These are phyloP conservation scores for Dalbergia cultrata DNA, from an alignment of 306 rosid species.

Conservation along the genomic window DNA sequence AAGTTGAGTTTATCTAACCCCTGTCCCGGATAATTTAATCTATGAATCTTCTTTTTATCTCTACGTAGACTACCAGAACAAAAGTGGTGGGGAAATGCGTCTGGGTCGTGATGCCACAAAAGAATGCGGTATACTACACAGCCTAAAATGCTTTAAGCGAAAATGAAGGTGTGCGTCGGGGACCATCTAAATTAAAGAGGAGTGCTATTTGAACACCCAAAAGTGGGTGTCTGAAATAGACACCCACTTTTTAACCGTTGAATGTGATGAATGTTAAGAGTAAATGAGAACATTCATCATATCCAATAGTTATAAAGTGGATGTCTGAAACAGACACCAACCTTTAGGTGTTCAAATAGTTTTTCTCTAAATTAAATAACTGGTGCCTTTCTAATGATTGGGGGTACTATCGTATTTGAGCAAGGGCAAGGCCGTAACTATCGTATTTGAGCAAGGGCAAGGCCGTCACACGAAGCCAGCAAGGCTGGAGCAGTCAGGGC, in stretches of 20 bases:
- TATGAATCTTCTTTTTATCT: too few species aligned
- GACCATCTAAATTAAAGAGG: neutral
- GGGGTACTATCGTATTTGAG: neutral
- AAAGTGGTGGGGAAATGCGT: slow-evolving; percentile 5
- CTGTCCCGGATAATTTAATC: too few species aligned
- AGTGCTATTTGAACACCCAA: too few species aligned
- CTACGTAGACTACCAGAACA: neutral
- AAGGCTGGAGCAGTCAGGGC: neutral
- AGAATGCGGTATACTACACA: neutral
- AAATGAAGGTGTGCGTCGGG: slow-evolving; percentile 7
- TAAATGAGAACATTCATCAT: too few species aligned
- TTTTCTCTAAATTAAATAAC: neutral
- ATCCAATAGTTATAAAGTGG: too few species aligned
- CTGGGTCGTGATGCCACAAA: slow-evolving; percentile 9
- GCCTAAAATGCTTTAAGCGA: neutral
- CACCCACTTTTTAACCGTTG: too few species aligned
- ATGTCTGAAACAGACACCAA: too few species aligned
- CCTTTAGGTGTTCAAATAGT: too few species aligned
- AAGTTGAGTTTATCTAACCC: too few species aligned
- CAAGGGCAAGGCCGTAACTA: neutral
- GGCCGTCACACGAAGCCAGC: slow-evolving; percentile 1
- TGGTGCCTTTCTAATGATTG: slow-evolving; percentile 11
- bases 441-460: neutral
- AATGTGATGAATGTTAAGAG: too few species aligned
- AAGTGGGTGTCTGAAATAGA: too few species aligned